Evolutionary conservation across 495 filamentous ascomycete species (phyloP).

Genomic region (Pseudevernia furfuracea): DNA sequence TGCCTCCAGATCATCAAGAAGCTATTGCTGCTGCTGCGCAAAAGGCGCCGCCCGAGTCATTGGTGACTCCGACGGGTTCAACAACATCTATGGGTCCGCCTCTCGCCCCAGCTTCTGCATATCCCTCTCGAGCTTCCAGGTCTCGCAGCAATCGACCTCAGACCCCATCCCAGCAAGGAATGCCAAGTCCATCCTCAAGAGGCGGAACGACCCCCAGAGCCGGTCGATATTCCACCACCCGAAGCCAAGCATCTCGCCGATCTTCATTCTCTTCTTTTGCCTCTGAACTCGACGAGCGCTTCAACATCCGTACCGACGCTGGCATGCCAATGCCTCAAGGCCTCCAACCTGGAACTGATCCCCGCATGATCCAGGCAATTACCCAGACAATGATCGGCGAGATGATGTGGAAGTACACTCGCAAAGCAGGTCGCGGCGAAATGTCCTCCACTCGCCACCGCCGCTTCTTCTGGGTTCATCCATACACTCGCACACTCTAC

Average conservation of each 20-base stretch:
- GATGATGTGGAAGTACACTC: constrained; percentile 97
- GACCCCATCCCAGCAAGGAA: constrained; percentile 51
- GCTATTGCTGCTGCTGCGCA: constrained; percentile 66
- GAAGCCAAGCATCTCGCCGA: constrained; percentile 57
- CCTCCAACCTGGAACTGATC: constrained; percentile 65
- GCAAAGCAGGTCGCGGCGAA: constrained; percentile 75
- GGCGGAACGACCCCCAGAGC: constrained; percentile 52
- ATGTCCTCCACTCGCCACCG: constrained; percentile 84
- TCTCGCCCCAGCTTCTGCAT: constrained; percentile 70
- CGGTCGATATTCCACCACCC: constrained; percentile 38
- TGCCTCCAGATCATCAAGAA: constrained; percentile 76
- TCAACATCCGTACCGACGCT: constrained; percentile 58
- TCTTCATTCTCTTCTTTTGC: constrained; percentile 93
- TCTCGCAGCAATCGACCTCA: constrained; percentile 50
- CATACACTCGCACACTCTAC: constrained; percentile 92
- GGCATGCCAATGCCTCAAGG: constrained; percentile 51
- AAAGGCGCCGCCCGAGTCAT: constrained; percentile 28
- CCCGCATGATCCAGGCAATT: constrained; percentile 98
- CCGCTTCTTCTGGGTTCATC: constrained; percentile 98
- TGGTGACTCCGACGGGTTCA: constrained; percentile 14
- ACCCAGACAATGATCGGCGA: constrained; percentile 99
- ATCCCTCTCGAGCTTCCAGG: constrained; percentile 39
- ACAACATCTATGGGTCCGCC: constrained; percentile 75
- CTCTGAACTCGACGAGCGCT: constrained; percentile 84
- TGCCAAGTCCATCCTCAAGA: constrained; percentile 32